Evolutionary conservation across 352 stramenopile species (phyloP), one percentile per base, ranked within the genome.

Genomic region (Lagenidium giganteum): DNA sequence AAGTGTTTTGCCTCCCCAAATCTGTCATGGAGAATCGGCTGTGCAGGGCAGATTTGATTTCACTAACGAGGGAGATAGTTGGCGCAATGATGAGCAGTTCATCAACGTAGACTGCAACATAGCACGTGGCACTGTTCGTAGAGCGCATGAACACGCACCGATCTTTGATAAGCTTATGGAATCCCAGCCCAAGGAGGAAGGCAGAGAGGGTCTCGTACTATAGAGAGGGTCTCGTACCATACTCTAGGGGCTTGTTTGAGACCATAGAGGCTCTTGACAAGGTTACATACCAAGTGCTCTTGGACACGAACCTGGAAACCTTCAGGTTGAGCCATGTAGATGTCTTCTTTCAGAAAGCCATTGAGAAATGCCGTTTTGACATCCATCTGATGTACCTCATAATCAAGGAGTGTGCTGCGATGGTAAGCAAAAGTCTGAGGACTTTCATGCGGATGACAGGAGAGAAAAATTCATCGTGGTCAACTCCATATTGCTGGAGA

Each of bases 331-430:
- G 50, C 30, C 44, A 60, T 57, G 44, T 57, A 63, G 0, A 63
- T 45, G 5, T 60, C 47, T 26, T 60, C 48, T 1, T 57, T 32
- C 0, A 67, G 35, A 3, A 14, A 26, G 1, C 52, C 43, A 23
- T 67, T 43, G 3, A 60, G 21, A 22, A 63, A 67, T 0, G 43
- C 53, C 0, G 47, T 67, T 16, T 60, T 56, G 5, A 63, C 37
- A 60, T 67, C 58, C 42, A 63, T 59, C 14, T 63, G 52, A 5
- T 54, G 29, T n/a, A 59, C 36, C 18, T 59, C 43, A 20, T 44
- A 57, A 29, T 67, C 42, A 0, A 57, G 34, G 1, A 41, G 14
- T 2, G 50, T n/a, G 50, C 50, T n/a, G 26, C 34, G 14, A 47
- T 36, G 2, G 36, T 12, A 34, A n/a, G n/a, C n/a, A n/a, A n/a